Percentiles rank a stretch among this genome's conserved stretches.
These are phyloP conservation scores for Trametes versicolor DNA, from an alignment of 1,284 basidiomycete species.

Conservation along the genomic window DNA sequence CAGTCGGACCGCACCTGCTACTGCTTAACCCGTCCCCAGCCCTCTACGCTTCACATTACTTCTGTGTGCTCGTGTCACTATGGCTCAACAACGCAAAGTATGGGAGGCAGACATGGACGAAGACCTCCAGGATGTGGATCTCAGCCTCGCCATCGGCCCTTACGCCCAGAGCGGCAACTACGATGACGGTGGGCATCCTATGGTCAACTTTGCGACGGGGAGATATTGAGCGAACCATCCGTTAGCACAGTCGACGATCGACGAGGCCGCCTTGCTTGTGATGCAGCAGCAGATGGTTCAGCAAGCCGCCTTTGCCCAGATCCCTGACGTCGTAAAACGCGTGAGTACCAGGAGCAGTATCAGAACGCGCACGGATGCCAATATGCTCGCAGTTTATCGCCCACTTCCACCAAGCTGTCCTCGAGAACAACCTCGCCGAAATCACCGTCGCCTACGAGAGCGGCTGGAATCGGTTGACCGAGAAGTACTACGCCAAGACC, in stretches of 20 bases:
- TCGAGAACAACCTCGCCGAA: slow-evolving; percentile 88
- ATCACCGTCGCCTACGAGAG: slow-evolving; percentile 94
- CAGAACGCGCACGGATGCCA: neutral
- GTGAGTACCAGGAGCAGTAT: slow-evolving; percentile 53
- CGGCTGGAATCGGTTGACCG: slow-evolving; percentile 96
- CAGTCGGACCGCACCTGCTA: neutral
- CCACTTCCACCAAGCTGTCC: slow-evolving; percentile 89
- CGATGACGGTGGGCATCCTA: slow-evolving; percentile 66
- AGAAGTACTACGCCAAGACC: slow-evolving; percentile 93
- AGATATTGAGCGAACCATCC: neutral
- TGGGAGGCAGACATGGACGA: slow-evolving; percentile 82
- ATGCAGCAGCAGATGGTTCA: slow-evolving; percentile 85
- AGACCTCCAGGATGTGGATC: slow-evolving; percentile 75
- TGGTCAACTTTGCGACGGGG: slow-evolving; percentile 29
- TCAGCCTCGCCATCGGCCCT: slow-evolving; percentile 74
- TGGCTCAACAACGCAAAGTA: slow-evolving; percentile 72
- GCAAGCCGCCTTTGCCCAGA: slow-evolving; percentile 78
- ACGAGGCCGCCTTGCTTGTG: slow-evolving; percentile 71
- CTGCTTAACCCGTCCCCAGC: neutral
- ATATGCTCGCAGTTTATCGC: slow-evolving; percentile 77
- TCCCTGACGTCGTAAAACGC: slow-evolving; percentile 84
- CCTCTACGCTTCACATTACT: neutral
- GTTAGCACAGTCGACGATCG: slow-evolving; percentile 62
- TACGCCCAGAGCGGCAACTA: slow-evolving; percentile 75
- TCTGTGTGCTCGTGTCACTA: slow-evolving; percentile 32